A percentile compares a stretch with the other conserved stretches of the same genome.
Evolutionary conservation across 2,329 filamentous ascomycete species (phyloP).

Genomic region (Blastomyces silverae): DNA sequence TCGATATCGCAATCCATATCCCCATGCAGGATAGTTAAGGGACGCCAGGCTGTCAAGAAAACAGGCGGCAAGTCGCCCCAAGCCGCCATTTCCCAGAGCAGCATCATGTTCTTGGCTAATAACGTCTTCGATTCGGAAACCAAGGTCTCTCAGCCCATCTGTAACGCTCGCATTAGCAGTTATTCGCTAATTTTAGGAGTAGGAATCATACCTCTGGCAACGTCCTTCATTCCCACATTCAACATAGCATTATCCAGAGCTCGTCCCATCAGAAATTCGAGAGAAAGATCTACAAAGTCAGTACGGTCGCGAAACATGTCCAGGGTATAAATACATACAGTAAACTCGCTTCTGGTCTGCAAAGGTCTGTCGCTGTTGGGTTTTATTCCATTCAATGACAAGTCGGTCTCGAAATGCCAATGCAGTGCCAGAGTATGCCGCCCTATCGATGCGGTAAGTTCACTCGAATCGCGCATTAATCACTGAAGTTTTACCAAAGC

Average conservation of each 20-base stretch:
- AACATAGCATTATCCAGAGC: conserved; percentile 98
- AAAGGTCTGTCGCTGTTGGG: conserved; percentile 91
- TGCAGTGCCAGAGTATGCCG: conserved; percentile 84
- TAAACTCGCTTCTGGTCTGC: conserved; percentile 89
- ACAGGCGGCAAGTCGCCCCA: conserved; percentile 89
- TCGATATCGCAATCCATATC: conserved; percentile 89
- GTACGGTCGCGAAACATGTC: background rate
- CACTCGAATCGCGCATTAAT: background rate
- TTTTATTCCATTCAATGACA: conserved; percentile 95
- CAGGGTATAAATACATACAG: conserved; percentile 46
- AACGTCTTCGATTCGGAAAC: conserved; percentile 94
- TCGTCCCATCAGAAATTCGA: conserved; percentile 96
- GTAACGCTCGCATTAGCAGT: conserved; percentile 17
- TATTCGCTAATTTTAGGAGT: background rate
- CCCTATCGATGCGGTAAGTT: conserved; percentile 40
- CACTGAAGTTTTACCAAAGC: background rate
- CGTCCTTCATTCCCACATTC: conserved; percentile 81
- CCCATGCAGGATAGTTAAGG: conserved; percentile 94
- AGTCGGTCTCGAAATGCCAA: conserved; percentile 88
- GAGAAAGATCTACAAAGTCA: conserved; percentile 61
- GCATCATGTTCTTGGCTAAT: conserved; percentile 94
- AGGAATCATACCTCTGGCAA: conserved; percentile 60
- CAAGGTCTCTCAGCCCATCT: conserved; percentile 77
- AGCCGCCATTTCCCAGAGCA: conserved; percentile 88
- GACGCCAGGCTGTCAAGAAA: conserved; percentile 95